Conservation (phyloP, 192 early-diverging fungal species). For the Umbelopsis sp. region DNA sequence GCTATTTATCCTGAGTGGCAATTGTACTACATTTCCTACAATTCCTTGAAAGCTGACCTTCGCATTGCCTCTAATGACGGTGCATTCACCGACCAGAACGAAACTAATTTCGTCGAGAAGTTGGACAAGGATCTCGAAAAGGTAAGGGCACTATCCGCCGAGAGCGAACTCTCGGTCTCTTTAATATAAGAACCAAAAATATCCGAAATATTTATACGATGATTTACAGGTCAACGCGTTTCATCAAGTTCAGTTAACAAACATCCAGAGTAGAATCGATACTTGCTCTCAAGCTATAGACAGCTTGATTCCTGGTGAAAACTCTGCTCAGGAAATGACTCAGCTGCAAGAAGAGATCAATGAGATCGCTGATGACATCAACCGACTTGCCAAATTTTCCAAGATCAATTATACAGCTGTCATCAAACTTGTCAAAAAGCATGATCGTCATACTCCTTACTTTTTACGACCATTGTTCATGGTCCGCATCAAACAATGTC, state of each 20-base stretch:
- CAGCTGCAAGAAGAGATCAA: constrained; percentile 66
- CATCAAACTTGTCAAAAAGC: constrained; percentile 97
- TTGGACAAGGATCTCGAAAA: constrained; percentile 91
- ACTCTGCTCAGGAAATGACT: constrained; percentile 50
- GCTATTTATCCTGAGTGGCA: constrained; percentile 79
- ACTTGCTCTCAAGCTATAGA: constrained; percentile 61
- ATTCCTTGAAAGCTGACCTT: constrained; percentile 82
- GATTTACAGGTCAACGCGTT: constrained; percentile 64
- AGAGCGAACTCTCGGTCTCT: not conserved
- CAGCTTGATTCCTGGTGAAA: constrained; percentile 51
- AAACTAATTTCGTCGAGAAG: constrained; percentile 88
- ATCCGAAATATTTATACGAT: not conserved
- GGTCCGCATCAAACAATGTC: constrained; percentile 79
- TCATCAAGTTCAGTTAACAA: constrained; percentile 72
- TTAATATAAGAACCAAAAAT: not conserved
- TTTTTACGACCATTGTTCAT: constrained; percentile 78
- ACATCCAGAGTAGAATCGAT: constrained; percentile 71
- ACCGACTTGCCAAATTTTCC: constrained; percentile 75
- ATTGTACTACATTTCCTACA: constrained; percentile 81
- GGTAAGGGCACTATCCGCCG: constrained; percentile 40
- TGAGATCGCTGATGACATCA: constrained; percentile 75
- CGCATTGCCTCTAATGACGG: constrained; percentile 68
- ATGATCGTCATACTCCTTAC: constrained; percentile 89
- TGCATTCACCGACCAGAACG: constrained; percentile 83
- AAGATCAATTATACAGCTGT: constrained; percentile 85